These are phyloP conservation scores for Pseudoscleropodium purum DNA, from an alignment of 225 moss, liverwort and hornwort genomes.

Conservation along the genomic window DNA sequence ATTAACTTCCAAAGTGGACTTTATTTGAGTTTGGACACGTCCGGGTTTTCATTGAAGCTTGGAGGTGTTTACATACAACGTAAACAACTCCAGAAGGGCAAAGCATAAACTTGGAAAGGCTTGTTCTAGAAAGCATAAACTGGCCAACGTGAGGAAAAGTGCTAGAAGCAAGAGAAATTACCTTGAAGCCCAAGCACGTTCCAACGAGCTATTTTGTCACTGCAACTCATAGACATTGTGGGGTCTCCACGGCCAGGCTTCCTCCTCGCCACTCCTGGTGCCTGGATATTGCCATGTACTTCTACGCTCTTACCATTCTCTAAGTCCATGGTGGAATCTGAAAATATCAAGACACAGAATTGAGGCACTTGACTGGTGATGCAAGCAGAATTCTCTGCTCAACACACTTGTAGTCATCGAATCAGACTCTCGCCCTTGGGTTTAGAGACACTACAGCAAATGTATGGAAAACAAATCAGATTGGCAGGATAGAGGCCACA, in stretches of 20 bases:
- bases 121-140: neutral
- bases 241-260: slow-evolving; percentile 96
- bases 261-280: slow-evolving; percentile 69
- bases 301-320: slow-evolving; percentile 8
- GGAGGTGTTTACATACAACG: neutral
- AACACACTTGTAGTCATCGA: neutral
- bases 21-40: neutral
- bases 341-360: slow-evolving; percentile 3
- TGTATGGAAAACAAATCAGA: neutral
- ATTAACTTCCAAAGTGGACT: neutral
- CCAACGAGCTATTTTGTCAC: slow-evolving; percentile 97
- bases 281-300: slow-evolving; percentile 30
- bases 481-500: slow-evolving; percentile 2
- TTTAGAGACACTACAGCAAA: neutral
- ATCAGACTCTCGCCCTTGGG: neutral
- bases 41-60: neutral
- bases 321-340: slow-evolving; percentile 2
- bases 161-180: slow-evolving; percentile 1
- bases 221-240: slow-evolving; percentile 98
- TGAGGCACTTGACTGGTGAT: neutral
- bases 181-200: slow-evolving; percentile 94
- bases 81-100: neutral
- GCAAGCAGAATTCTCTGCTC: neutral
- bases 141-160: neutral
- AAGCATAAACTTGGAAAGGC: neutral